Conservation (phyloP, 164 flowering plant species). For the Houttuynia cordata region DNA sequence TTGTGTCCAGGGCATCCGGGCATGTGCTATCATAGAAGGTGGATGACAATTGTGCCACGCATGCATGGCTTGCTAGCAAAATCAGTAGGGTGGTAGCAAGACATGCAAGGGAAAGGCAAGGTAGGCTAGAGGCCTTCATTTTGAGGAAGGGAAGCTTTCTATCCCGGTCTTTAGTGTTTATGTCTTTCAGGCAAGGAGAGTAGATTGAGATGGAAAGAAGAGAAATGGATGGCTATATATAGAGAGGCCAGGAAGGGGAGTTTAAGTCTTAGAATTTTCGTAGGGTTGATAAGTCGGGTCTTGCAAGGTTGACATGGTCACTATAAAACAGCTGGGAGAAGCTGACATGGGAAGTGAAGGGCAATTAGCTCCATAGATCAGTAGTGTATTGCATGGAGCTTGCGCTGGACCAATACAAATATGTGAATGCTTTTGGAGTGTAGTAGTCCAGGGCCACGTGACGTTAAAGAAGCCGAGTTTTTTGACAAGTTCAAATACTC, state of each 20-base stretch:
- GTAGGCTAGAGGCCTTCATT: not conserved
- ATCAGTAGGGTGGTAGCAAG: not conserved
- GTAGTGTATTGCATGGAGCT: not conserved
- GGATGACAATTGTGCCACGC: constrained; percentile 6
- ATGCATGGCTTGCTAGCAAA: not conserved
- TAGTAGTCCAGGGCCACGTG: too few relatives aligned
- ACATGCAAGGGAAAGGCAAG: constrained; percentile 1
- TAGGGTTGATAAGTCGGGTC: not conserved
- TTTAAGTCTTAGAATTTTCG: too few relatives aligned
- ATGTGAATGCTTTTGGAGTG: too few relatives aligned
- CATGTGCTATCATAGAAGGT: constrained; percentile 9
- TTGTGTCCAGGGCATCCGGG: constrained; percentile 5
- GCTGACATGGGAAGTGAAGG: too few relatives aligned
- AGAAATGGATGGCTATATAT: not conserved
- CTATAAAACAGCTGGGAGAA: not conserved
- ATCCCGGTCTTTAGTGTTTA: not conserved
- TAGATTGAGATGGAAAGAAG: not conserved
- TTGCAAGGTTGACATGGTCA: not conserved
- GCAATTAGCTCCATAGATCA: not conserved
- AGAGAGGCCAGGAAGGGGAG: not conserved
- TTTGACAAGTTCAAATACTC: too few relatives aligned
- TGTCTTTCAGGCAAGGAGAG: not conserved
- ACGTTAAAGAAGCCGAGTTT: not conserved
- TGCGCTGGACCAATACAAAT: not conserved
- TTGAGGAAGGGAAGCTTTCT: not conserved